phyloP scores from a whole-genome alignment of 2,329 filamentous ascomycete species.

The Arthroderma uncinatum region DNA sequence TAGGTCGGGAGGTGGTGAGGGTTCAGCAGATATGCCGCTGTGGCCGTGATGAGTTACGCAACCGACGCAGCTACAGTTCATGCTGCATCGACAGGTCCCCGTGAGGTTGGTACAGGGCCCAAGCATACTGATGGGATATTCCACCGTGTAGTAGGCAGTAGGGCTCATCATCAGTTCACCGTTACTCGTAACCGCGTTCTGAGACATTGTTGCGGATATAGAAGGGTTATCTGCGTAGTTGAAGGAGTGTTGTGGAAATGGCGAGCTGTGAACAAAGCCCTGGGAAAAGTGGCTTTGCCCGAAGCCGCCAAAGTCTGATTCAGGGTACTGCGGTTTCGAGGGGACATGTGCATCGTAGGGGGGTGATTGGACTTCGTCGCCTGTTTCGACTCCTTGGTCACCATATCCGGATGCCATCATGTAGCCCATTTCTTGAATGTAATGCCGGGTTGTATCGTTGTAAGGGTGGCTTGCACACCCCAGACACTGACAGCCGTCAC shows the following conservation, averaged over 20 bases:
- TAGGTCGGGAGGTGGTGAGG: conserved; percentile 13
- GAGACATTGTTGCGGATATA: neutral
- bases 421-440: conserved; percentile 37
- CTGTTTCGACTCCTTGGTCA: conserved; percentile 17
- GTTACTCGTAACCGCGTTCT: conserved; percentile 4
- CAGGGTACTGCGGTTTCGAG: neutral
- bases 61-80: conserved; percentile 42
- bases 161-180: conserved; percentile 30
- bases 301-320: neutral
- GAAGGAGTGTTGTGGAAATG: neutral
- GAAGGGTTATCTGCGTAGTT: neutral
- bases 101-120: conserved; percentile 37
- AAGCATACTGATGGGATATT: conserved; percentile 31
- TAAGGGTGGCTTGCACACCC: conserved; percentile 38
- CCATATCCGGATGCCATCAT: conserved; percentile 29
- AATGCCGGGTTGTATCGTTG: conserved; percentile 36
- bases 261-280: conserved; percentile 10
- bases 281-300: conserved; percentile 10
- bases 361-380: conserved; percentile 17
- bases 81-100: conserved; percentile 43
- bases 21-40: conserved; percentile 32
- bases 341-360: conserved; percentile 15
- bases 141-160: conserved; percentile 33
- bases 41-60: conserved; percentile 44
- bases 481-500: conserved; percentile 37